Conservation (phyloP, 2,329 filamentous ascomycete genomes). For the Colletotrichum viniferum region DNA sequence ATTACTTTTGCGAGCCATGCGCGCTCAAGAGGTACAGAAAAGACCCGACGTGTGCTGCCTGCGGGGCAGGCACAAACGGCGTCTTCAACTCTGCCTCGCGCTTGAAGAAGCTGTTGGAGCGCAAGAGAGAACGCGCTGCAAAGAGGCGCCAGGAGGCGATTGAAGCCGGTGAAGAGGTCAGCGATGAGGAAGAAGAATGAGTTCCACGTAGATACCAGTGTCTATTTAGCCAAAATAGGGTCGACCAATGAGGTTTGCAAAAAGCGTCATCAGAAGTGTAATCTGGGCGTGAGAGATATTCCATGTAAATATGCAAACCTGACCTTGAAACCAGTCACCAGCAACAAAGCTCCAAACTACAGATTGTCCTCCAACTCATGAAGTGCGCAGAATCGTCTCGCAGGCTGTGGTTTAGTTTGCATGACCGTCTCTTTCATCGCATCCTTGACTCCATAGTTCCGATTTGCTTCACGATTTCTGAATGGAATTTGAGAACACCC, state of each 20-base stretch:
- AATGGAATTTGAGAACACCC: background rate
- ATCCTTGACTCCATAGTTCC: background rate
- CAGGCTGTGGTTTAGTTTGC: background rate
- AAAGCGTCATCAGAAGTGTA: background rate
- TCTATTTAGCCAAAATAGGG: background rate
- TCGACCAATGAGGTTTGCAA: background rate
- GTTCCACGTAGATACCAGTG: background rate
- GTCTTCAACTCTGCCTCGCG: constrained; percentile 90
- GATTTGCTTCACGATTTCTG: background rate
- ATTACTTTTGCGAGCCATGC: constrained; percentile 95
- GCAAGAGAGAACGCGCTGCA: constrained; percentile 67
- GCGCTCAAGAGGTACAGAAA: constrained; percentile 86
- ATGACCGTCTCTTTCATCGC: background rate
- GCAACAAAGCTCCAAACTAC: background rate
- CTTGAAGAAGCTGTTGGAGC: constrained; percentile 79
- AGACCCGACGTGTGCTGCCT: constrained; percentile 85
- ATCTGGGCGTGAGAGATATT: background rate
- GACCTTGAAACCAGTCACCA: background rate
- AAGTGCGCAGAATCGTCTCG: background rate
- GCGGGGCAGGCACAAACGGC: constrained; percentile 82
- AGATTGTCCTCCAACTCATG: background rate
- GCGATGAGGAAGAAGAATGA: constrained; percentile 46
- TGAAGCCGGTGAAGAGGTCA: constrained; percentile 55
- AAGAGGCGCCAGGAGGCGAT: constrained; percentile 60
- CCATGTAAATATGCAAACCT: background rate